These are phyloP conservation scores for Starmerella gropengiesseri DNA, from an alignment of 805 yeast species.

Conservation along the genomic window DNA sequence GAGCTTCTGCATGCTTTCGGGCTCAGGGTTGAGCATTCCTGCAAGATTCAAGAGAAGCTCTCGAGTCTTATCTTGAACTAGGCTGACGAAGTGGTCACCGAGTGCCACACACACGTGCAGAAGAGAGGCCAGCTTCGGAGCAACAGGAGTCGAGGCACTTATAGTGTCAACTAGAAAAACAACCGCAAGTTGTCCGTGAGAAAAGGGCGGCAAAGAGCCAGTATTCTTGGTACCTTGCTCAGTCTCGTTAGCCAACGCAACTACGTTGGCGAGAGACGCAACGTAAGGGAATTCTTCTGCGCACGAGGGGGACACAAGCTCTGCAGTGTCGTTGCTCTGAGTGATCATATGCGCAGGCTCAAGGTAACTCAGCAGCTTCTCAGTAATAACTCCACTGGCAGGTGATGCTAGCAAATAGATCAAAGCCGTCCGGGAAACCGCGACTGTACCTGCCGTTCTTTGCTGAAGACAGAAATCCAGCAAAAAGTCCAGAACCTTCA, in stretches of 20 bases:
- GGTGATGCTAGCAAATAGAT: conserved; percentile 46
- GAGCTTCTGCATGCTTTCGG: conserved; percentile 42
- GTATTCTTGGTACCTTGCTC: conserved; percentile 7
- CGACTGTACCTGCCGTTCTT: conserved; percentile 63
- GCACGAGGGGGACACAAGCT: conserved; percentile 15
- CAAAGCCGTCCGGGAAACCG: conserved; percentile 68
- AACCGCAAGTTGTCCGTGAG: conserved; percentile 77
- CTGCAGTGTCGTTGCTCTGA: conserved; percentile 9
- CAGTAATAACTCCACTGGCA: conserved; percentile 47
- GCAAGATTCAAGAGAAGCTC: conserved; percentile 52
- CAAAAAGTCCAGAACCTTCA: conserved; percentile 59
- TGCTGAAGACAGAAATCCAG: conserved; percentile 56
- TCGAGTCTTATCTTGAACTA: conserved; percentile 77
- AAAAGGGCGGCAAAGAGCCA: conserved; percentile 46
- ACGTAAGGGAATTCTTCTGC: conserved; percentile 52
- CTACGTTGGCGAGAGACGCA: conserved; percentile 51
- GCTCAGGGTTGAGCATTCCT: conserved; percentile 31
- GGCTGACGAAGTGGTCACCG: conserved; percentile 73
- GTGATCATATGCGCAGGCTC: conserved; percentile 75
- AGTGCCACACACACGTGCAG: conserved; percentile 71
- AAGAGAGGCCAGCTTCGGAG: conserved; percentile 53
- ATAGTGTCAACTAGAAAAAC: conserved; percentile 75
- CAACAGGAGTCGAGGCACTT: conserved; percentile 49
- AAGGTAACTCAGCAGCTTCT: conserved; percentile 54
- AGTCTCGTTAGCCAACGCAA: conserved; percentile 46